Conservation (phyloP, 2,329 filamentous ascomycete genomes). For the Aspergillus tanneri region DNA sequence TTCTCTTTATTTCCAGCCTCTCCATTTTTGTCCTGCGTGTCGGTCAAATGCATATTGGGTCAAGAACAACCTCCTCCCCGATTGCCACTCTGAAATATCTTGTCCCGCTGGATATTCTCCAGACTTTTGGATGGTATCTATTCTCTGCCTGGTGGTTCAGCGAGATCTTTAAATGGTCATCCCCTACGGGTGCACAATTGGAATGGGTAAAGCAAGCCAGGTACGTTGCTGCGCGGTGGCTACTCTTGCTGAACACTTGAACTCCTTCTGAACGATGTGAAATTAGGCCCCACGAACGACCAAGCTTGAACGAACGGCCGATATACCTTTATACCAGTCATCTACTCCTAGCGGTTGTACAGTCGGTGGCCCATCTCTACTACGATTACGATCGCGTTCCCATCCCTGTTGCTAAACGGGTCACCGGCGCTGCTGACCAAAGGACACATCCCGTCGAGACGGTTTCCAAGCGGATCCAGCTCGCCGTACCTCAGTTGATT, state of each 20-base stretch:
- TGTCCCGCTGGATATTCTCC: constrained; percentile 60
- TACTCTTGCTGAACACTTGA: not conserved
- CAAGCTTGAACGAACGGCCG: constrained; percentile 79
- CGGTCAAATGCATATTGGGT: constrained; percentile 73
- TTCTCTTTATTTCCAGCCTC: constrained; percentile 75
- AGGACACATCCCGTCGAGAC: constrained; percentile 38
- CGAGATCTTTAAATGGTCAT: constrained; percentile 76
- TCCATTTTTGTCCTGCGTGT: constrained; percentile 82
- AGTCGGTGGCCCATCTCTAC: constrained; percentile 68
- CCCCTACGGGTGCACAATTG: constrained; percentile 60
- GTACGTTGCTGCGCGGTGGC: constrained; percentile 53
- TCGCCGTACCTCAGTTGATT: constrained; percentile 31
- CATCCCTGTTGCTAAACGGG: constrained; percentile 47
- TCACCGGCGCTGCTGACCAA: constrained; percentile 32
- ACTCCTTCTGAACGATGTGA: constrained; percentile 8
- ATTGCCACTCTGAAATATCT: constrained; percentile 63
- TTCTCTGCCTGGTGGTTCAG: constrained; percentile 77
- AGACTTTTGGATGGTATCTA: constrained; percentile 73
- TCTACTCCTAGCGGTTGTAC: constrained; percentile 64
- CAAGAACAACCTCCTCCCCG: constrained; percentile 68
- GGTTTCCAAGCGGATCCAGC: constrained; percentile 41
- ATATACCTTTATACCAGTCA: constrained; percentile 76
- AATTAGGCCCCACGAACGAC: constrained; percentile 60
- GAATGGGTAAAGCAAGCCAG: constrained; percentile 70
- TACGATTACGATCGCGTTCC: constrained; percentile 70